Conservation (phyloP, 768 basidiomycete genomes). For the Mycena filopes region DNA sequence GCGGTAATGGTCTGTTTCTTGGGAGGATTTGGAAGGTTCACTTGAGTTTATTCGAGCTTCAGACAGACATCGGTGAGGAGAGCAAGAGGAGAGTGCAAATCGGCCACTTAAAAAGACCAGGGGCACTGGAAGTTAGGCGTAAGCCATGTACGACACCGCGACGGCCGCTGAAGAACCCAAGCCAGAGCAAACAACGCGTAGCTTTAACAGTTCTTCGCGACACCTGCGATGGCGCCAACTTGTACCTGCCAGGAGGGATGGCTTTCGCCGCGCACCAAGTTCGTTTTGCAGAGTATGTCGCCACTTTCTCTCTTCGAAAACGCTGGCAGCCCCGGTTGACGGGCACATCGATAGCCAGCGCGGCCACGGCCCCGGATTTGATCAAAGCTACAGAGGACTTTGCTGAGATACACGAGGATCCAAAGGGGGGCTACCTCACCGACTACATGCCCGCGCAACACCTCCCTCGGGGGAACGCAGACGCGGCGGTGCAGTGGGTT, state of each 20-base stretch:
- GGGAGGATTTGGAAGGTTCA: no score
- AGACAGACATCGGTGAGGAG: no score
- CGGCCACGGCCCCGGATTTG: not conserved
- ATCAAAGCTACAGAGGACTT: not conserved
- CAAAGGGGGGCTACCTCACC: not conserved
- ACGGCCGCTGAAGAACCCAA: no score
- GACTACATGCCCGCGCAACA: not conserved
- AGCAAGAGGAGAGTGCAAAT: no score
- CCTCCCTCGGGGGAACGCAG: not conserved
- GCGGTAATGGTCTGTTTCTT: not conserved
- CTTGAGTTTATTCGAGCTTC: no score
- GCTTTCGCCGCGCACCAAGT: slow-evolving; percentile 8
- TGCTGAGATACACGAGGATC: not conserved
- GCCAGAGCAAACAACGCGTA: no score
- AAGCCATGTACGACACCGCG: no score
- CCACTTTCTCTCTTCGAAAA: no score
- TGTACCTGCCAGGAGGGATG: slow-evolving; percentile 9
- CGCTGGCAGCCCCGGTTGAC: no score
- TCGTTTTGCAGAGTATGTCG: slow-evolving; percentile 1
- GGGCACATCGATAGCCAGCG: not conserved
- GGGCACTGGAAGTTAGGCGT: no score
- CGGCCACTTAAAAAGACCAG: no score
- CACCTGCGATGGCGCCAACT: not conserved
- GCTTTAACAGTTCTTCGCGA: no score
- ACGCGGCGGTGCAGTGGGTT: not conserved